These are phyloP conservation scores for Hemisphaericaspora nanyangensis DNA, from an alignment of 805 yeast genomes.

Conservation along the genomic window DNA sequence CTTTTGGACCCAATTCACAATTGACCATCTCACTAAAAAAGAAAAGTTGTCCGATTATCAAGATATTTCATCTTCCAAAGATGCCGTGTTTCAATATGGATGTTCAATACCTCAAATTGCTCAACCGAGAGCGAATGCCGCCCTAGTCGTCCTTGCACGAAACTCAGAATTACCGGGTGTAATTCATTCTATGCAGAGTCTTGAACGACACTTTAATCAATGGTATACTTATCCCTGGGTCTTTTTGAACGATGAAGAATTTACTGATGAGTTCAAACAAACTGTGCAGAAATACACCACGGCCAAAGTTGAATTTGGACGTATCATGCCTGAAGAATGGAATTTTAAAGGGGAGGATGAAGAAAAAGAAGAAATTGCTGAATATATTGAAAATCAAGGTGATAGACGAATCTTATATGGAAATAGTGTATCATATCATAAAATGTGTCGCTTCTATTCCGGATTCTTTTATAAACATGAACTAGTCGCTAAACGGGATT, in stretches of 20 bases:
- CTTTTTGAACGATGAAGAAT: conserved; percentile 77
- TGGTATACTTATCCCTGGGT: conserved; percentile 95
- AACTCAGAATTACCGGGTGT: conserved; percentile 81
- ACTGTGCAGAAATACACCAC: conserved; percentile 50
- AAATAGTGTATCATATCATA: conserved; percentile 75
- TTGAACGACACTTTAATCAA: conserved; percentile 88
- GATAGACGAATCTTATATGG: conserved; percentile 86
- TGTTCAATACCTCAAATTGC: conserved; percentile 44
- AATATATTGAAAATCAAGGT: conserved; percentile 68
- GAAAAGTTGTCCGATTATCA: conserved; percentile 6
- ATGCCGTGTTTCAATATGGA: conserved; percentile 50
- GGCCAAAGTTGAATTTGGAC: conserved; percentile 70
- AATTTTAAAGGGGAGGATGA: conserved; percentile 48
- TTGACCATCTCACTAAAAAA: neutral
- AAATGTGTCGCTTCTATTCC: conserved; percentile 92
- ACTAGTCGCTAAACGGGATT: conserved; percentile 63
- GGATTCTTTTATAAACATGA: conserved; percentile 82
- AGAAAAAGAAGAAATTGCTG: conserved; percentile 44
- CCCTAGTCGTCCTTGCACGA: conserved; percentile 78
- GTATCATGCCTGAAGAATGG: conserved; percentile 61
- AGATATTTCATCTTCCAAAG: conserved; percentile 16
- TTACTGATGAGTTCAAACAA: conserved; percentile 58
- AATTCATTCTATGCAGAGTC: conserved; percentile 59
- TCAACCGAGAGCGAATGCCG: conserved; percentile 66
- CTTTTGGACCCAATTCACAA: conserved; percentile 1